These are phyloP conservation scores for Narthecium ossifragum DNA, from an alignment of 106 monocot species.

Conservation along the genomic window DNA sequence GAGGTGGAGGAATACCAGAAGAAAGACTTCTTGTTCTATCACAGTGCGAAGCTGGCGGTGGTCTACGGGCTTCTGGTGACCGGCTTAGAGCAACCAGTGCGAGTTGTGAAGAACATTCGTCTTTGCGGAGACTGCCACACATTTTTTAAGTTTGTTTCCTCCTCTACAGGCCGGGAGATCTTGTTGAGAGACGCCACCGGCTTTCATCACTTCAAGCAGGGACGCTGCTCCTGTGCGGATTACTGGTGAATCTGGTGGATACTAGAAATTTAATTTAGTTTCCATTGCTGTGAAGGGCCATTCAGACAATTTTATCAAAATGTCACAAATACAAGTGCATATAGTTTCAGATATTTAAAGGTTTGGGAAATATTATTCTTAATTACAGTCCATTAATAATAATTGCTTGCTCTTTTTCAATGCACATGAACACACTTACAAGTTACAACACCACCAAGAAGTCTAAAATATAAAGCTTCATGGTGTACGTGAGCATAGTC, in stretches of 20 bases:
- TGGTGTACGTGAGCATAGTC: too few species aligned
- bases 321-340: too few species aligned
- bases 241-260: slow-evolving; percentile 36
- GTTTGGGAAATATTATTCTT: too few species aligned
- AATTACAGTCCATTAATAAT: too few species aligned
- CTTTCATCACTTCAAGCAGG: slow-evolving; percentile 57
- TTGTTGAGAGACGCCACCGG: slow-evolving; percentile 71
- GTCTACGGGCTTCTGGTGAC: slow-evolving; percentile 49
- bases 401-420: too few species aligned
- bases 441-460: too few species aligned
- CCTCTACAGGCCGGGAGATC: slow-evolving; percentile 53
- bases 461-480: too few species aligned
- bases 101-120: slow-evolving; percentile 68
- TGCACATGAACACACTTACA: too few species aligned
- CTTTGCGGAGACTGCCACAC: slow-evolving; percentile 89
- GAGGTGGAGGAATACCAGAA: slow-evolving; percentile 96
- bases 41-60: slow-evolving; percentile 77
- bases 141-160: slow-evolving; percentile 66
- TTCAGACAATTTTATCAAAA: too few species aligned
- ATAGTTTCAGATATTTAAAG: too few species aligned
- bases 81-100: slow-evolving; percentile 14
- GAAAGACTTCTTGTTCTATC: slow-evolving; percentile 79
- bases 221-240: slow-evolving; percentile 73
- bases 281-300: too few species aligned
- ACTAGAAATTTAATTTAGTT: too few species aligned